Evolutionary conservation across 2,329 filamentous ascomycete species (phyloP).

Genomic region (Penicillium oxalicum): DNA sequence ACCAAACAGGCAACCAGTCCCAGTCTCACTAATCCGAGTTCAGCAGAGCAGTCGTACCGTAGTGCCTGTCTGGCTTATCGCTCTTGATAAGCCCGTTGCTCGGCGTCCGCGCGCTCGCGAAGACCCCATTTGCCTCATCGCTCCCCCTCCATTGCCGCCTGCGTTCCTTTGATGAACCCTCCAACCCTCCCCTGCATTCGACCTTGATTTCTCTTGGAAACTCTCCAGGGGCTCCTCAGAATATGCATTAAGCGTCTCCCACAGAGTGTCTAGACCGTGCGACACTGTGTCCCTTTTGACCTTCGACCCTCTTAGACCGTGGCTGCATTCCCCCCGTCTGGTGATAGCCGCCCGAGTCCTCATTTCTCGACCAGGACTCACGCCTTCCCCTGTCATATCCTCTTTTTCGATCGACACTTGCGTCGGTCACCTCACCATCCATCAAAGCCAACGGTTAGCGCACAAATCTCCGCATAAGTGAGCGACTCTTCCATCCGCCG

Average conservation of each 20-base stretch:
- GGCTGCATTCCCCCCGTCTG: not conserved
- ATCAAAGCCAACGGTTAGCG: not conserved
- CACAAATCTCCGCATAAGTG: not conserved
- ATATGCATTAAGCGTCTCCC: slow-evolving; percentile 1
- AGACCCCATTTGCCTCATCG: slow-evolving; percentile 17
- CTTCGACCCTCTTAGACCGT: not conserved
- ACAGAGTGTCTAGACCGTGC: not conserved
- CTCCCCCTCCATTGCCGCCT: slow-evolving; percentile 16
- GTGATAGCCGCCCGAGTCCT: not conserved
- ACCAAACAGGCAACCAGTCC: too few species aligned
- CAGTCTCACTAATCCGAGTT: too few species aligned
- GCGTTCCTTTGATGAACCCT: slow-evolving; percentile 9
- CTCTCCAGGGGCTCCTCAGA: slow-evolving; percentile 1
- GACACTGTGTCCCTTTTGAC: not conserved
- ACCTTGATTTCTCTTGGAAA: not conserved
- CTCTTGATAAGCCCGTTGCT: slow-evolving; percentile 17
- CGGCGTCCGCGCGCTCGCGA: slow-evolving; percentile 21
- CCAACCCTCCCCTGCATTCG: slow-evolving; percentile 6
- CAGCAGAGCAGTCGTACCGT: too few species aligned
- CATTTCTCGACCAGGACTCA: slow-evolving; percentile 1
- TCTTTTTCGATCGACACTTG: not conserved
- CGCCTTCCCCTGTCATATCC: not conserved
- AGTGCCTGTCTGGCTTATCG: slow-evolving; percentile 15
- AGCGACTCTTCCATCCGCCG: not conserved
- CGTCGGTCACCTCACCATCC: not conserved